A percentile compares a stretch with the other conserved stretches of the same genome.
phyloP scores from a whole-genome alignment of 2,329 filamentous ascomycete genomes.

The Aspergillus sp. region DNA sequence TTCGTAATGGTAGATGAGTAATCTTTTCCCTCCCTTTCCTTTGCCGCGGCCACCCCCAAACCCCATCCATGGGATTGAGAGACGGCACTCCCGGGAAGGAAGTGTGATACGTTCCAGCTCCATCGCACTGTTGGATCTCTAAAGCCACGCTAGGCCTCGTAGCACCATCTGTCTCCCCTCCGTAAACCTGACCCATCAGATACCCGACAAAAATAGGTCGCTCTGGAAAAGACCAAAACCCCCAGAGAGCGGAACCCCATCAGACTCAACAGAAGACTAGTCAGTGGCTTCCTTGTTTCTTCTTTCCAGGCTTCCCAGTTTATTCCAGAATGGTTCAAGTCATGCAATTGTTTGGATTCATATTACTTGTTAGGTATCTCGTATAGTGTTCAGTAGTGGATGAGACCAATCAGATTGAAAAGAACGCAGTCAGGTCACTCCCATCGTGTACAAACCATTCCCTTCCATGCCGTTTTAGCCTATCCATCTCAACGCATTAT shows the following conservation, averaged over 20 bases:
- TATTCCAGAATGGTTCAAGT: slow-evolving; percentile 5
- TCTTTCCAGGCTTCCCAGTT: not conserved
- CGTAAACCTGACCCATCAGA: not conserved
- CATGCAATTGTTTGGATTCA: slow-evolving; percentile 12
- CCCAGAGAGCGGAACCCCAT: not conserved
- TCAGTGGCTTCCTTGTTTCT: not conserved
- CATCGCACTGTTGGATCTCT: not conserved
- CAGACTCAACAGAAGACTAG: not conserved
- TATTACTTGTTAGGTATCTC: slow-evolving; percentile 17
- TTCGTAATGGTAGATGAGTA: too few species aligned
- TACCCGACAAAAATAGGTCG: slow-evolving; percentile 1
- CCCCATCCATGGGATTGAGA: not conserved
- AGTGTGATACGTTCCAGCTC: slow-evolving; percentile 3
- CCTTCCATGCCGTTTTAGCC: slow-evolving; percentile 15
- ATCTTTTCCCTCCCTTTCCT: too few species aligned
- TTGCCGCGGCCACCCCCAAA: too few species aligned
- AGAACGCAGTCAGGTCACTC: slow-evolving; percentile 14
- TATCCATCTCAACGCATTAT: slow-evolving; percentile 18
- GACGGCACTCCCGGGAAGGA: not conserved
- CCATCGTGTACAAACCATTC: slow-evolving; percentile 20
- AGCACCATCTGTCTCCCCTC: not conserved
- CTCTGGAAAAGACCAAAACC: not conserved
- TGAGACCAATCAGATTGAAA: slow-evolving; percentile 22
- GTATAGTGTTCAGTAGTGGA: slow-evolving; percentile 18
- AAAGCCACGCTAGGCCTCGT: slow-evolving; percentile 2